Evolutionary conservation across 2,329 filamentous ascomycete species (phyloP).

Genomic region (Pseudopyrenochaeta lycopersici): DNA sequence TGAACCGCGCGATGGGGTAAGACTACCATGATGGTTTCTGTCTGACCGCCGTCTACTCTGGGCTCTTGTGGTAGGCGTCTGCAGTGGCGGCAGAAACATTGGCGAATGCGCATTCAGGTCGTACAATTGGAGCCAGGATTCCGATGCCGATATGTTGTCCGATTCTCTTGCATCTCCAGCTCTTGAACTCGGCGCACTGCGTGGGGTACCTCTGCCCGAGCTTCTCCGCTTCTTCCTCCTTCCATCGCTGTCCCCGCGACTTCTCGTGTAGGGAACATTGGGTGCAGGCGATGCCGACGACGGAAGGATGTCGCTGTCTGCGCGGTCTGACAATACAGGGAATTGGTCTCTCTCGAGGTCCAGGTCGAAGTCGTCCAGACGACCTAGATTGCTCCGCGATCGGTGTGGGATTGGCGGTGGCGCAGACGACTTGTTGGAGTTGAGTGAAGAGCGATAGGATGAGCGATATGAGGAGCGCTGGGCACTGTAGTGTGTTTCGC

Average conservation of each 20-base stretch:
- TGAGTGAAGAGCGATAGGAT: slow-evolving; percentile 29
- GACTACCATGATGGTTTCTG: slow-evolving; percentile 10
- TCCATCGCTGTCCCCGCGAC: slow-evolving; percentile 1
- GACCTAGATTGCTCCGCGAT: slow-evolving; percentile 17
- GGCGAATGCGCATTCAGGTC: slow-evolving; percentile 13
- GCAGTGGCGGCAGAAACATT: slow-evolving; percentile 4
- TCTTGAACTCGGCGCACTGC: slow-evolving; percentile 8
- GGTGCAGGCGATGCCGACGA: slow-evolving; percentile 23
- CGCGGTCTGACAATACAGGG: slow-evolving; percentile 11
- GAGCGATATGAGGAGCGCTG: slow-evolving; percentile 48
- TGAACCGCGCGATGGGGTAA: slow-evolving; percentile 8
- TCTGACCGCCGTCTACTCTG: slow-evolving; percentile 6
- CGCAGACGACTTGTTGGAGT: slow-evolving; percentile 20
- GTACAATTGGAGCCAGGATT: slow-evolving; percentile 17
- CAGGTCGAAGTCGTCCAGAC: slow-evolving; percentile 28
- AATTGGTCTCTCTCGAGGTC: slow-evolving; percentile 5
- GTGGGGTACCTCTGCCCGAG: slow-evolving; percentile 5
- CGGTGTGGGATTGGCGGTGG: slow-evolving; percentile 18
- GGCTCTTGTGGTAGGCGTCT: slow-evolving; percentile 5
- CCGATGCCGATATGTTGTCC: slow-evolving; percentile 10
- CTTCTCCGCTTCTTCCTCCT: slow-evolving; percentile 4
- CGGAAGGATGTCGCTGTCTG: slow-evolving; percentile 19
- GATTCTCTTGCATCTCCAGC: slow-evolving; percentile 2
- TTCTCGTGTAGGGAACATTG: slow-evolving; percentile 19
- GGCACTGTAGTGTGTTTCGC: slow-evolving; percentile 44